Percentiles rank a stretch among this genome's conserved stretches.
phyloP scores from a whole-genome alignment of 164 flowering plant species.

The Tetracentron sinense region DNA sequence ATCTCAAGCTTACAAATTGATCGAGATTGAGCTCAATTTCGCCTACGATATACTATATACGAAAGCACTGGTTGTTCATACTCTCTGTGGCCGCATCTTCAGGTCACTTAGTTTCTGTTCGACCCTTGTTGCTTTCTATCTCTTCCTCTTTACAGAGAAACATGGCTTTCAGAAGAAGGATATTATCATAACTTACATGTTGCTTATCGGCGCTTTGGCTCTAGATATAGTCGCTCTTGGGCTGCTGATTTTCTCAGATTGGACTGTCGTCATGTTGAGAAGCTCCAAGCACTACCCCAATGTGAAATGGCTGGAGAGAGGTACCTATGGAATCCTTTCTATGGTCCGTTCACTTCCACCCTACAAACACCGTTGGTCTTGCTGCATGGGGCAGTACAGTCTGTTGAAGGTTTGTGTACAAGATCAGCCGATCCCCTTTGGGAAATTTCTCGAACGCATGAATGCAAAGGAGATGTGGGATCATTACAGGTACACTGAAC shows the following conservation, averaged over 20 bases:
- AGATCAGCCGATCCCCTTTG: background rate
- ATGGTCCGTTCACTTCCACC: background rate
- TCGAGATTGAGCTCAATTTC: too few species aligned
- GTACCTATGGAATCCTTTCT: background rate
- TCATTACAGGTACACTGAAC: background rate
- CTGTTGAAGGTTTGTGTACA: constrained; percentile 12
- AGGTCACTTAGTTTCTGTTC: too few species aligned
- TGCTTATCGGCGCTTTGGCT: background rate
- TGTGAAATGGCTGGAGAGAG: background rate
- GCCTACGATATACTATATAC: too few species aligned
- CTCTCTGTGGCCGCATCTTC: too few species aligned
- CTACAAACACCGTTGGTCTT: constrained; percentile 10
- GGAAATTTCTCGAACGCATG: background rate
- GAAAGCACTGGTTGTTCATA: too few species aligned
- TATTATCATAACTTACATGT: background rate
- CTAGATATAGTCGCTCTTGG: background rate
- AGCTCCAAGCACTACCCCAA: background rate
- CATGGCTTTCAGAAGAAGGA: background rate
- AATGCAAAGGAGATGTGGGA: background rate
- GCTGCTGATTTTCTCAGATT: background rate
- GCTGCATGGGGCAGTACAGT: constrained; percentile 12
- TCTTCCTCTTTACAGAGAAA: background rate
- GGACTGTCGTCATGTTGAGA: background rate
- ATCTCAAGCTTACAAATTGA: background rate
- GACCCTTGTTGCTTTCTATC: background rate